Base-by-base conservation (phyloP, 2,329 filamentous ascomycete species). In the Apiospora koreana region DNA sequence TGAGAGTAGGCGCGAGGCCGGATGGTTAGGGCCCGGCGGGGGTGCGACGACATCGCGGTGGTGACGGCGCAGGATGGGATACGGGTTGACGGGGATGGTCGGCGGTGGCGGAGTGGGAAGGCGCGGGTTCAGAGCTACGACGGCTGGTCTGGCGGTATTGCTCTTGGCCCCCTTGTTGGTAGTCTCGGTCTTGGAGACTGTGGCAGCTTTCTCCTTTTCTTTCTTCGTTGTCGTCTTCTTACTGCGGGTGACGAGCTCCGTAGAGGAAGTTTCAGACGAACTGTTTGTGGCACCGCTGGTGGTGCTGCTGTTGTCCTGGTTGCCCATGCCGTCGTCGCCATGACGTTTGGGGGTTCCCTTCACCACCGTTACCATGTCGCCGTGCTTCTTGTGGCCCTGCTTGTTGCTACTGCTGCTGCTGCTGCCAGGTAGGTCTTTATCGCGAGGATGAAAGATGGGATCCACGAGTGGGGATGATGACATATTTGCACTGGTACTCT, bases 161-260 rank as follows among this genome's bases (percentile, higher is more conserved):
- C 65, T 58, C 35, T 58, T 16, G 54, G n/a, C 7, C n/a, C 54
- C 35, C n/a, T 43, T 69, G 66, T 10, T 68, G 43, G 65, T 1
- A 67, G 66, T 68, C 42, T 48, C n/a, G 31, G 23, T 35, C 43
- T 68, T 68, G 66, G 66, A 41, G 23, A 43, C 42, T 38, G 35
- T 43, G 35, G 35, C 9, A 9, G 38, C 64, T 28, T 35, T 35
- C 54, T 50, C 64, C n/a, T 43, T 65, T 43, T n/a, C 45, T 12
- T 43, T 38, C 66, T 46, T 68, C 23, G 28, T 38, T 14, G 65
- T 14, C n/a, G 66, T 50, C 42, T 35, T 38, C 42, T 35, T 46
- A 6, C 28, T 12, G 66, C 41, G 21, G 42, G 7, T 50, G 18
- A 8, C 31, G n/a, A 18, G 28, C 18, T 58, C 28, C 28, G 16